Conservation (phyloP, 2,329 filamentous ascomycete species). For the Teratosphaeriaceae sp. region DNA sequence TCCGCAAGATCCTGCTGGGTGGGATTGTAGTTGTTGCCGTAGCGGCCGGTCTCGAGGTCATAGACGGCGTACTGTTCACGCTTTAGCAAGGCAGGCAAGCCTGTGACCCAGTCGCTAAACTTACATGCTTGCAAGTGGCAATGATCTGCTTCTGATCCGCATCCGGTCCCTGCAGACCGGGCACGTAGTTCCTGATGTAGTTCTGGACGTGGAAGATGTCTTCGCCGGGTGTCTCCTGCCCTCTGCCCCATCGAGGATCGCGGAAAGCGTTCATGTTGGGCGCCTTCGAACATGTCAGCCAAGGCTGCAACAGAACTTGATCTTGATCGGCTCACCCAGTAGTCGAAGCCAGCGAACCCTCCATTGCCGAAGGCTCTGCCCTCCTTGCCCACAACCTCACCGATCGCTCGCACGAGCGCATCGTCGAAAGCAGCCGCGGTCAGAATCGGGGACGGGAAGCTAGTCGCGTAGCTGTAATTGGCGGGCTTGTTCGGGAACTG, state of each 20-base stretch:
- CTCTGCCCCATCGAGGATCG: slow-evolving; percentile 19
- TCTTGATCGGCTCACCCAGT: slow-evolving; percentile 8
- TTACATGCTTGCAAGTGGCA: slow-evolving; percentile 52
- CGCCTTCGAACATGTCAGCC: background rate
- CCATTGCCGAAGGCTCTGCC: slow-evolving; percentile 49
- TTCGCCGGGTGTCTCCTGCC: slow-evolving; percentile 14
- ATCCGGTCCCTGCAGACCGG: slow-evolving; percentile 8
- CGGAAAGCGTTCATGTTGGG: slow-evolving; percentile 4
- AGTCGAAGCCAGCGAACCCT: slow-evolving; percentile 8
- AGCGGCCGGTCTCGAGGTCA: slow-evolving; percentile 47
- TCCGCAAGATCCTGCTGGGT: slow-evolving; percentile 9
- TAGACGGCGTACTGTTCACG: slow-evolving; percentile 43
- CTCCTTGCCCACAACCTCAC: slow-evolving; percentile 50
- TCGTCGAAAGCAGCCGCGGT: slow-evolving; percentile 45
- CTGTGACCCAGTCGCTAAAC: no score
- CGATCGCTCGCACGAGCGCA: slow-evolving; percentile 51
- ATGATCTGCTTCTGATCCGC: slow-evolving; percentile 32
- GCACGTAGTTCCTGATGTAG: slow-evolving; percentile 10
- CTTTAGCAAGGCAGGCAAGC: no score
- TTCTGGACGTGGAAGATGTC: slow-evolving; percentile 8
- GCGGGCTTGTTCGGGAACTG: slow-evolving; percentile 2
- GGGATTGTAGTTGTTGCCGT: slow-evolving; percentile 13
- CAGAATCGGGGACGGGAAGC: slow-evolving; percentile 9
- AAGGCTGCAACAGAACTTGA: background rate
- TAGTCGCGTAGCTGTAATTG: slow-evolving; percentile 8